These are phyloP conservation scores for Cyclostephanos tholiformis DNA, from an alignment of 108 stramenopile species.

Conservation along the genomic window DNA sequence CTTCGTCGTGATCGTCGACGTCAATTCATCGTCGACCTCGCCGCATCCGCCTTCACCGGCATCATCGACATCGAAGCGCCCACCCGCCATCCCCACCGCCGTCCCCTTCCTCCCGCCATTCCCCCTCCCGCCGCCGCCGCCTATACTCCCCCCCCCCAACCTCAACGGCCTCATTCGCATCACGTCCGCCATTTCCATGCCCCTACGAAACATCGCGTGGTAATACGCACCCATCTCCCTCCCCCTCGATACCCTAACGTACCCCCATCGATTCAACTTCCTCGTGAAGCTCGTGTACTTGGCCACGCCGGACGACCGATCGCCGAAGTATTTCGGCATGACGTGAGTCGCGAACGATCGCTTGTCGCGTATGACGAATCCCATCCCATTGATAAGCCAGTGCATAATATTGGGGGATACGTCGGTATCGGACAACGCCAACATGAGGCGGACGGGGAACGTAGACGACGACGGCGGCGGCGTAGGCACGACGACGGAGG, in stretches of 20 bases:
- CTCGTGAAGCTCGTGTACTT: constrained; percentile 66
- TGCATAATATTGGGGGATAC: constrained; percentile 57
- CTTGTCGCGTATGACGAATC: constrained; percentile 66
- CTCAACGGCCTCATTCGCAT: neutral
- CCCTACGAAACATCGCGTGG: constrained; percentile 38
- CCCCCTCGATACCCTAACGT: constrained; percentile 60
- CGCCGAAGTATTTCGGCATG: constrained; percentile 60
- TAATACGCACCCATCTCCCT: constrained; percentile 72
- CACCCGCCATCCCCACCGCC: no score
- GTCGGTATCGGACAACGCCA: constrained; percentile 52
- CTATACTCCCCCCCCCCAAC: no score
- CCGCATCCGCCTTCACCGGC: no score
- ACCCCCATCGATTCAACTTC: constrained; percentile 70
- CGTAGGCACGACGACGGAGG: no score
- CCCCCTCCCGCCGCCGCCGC: no score
- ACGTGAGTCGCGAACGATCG: constrained; percentile 55
- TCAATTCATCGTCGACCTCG: no score
- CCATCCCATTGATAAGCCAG: constrained; percentile 70
- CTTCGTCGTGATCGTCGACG: no score
- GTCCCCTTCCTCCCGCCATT: no score
- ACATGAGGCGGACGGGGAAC: no score
- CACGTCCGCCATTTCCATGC: neutral
- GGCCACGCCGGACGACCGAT: neutral
- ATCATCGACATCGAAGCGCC: no score
- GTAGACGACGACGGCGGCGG: no score